phyloP scores from a whole-genome alignment of 139 green algal genomes.

The Raphidocelis subcapitata region DNA sequence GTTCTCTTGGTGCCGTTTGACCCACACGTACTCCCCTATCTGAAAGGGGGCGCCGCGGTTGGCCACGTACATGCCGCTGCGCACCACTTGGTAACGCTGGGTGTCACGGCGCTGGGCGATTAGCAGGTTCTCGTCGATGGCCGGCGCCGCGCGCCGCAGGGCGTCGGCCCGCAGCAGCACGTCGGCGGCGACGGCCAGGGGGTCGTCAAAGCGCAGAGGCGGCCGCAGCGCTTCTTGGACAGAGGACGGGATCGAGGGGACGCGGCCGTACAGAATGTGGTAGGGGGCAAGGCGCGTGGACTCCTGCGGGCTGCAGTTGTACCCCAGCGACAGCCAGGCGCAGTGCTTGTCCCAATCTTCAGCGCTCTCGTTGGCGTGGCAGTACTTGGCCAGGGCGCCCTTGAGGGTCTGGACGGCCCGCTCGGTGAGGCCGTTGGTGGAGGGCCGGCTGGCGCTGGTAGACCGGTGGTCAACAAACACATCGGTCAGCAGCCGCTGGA shows the following conservation, averaged over 20 bases:
- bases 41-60: background rate
- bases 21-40: constrained; percentile 30
- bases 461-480: background rate
- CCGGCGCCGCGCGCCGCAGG: background rate
- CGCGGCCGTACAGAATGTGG: constrained; percentile 12
- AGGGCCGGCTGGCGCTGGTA: background rate
- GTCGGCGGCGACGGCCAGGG: background rate
- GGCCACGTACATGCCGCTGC: background rate
- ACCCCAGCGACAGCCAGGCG: constrained; percentile 14
- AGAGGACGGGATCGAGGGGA: constrained; percentile 9
- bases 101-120: constrained; percentile 35
- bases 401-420: constrained; percentile 1
- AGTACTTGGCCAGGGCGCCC: background rate
- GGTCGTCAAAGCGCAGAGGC: constrained; percentile 8
- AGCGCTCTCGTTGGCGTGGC: background rate
- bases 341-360: too few relatives aligned
- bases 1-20: background rate
- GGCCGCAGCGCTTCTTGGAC: background rate
- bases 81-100: constrained; percentile 10
- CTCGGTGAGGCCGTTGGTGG: background rate
- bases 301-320: constrained; percentile 18
- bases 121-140: constrained; percentile 10
- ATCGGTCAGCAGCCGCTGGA: constrained; percentile 9
- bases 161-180: background rate
- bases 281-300: constrained; percentile 10